A percentile compares a stretch with the other conserved stretches of the same genome.
Conservation (phyloP, 2,329 filamentous ascomycete genomes). For the Aspergillus pseudoglaucus region DNA sequence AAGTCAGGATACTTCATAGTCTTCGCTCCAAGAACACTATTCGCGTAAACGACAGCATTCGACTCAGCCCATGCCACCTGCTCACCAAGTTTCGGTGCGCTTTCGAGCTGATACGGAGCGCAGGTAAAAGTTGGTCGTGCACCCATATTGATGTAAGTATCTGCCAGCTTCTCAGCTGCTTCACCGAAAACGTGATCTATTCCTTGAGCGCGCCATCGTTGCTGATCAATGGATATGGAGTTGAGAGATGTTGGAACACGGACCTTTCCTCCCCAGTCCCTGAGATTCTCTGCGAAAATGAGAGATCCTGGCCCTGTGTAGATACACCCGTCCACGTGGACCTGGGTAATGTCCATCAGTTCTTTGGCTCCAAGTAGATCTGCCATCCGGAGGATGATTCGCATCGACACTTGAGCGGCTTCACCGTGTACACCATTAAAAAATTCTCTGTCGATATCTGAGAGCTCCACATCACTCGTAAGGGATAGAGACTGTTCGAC, state of each 20-base stretch:
- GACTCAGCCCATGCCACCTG: constrained; percentile 42
- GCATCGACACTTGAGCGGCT: constrained; percentile 32
- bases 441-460: constrained; percentile 15
- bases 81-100: constrained; percentile 29
- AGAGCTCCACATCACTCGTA: constrained; percentile 12
- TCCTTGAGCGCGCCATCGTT: constrained; percentile 34
- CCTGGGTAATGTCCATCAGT: constrained; percentile 35
- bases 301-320: constrained; percentile 38
- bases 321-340: constrained; percentile 40
- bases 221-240: constrained; percentile 39
- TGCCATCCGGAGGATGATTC: constrained; percentile 35
- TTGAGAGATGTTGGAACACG: constrained; percentile 38
- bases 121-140: constrained; percentile 39
- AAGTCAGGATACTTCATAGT: constrained; percentile 44
- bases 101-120: constrained; percentile 38
- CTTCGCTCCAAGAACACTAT: constrained; percentile 40
- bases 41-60: constrained; percentile 43
- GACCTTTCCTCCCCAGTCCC: constrained; percentile 29
- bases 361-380: constrained; percentile 25
- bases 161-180: constrained; percentile 29
- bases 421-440: constrained; percentile 26
- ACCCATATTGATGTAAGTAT: constrained; percentile 37
- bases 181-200: constrained; percentile 24
- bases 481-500: neutral
- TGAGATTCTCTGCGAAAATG: constrained; percentile 31